phyloP scores from a whole-genome alignment of 768 basidiomycete genomes.

The Lactifluus pinguis region DNA sequence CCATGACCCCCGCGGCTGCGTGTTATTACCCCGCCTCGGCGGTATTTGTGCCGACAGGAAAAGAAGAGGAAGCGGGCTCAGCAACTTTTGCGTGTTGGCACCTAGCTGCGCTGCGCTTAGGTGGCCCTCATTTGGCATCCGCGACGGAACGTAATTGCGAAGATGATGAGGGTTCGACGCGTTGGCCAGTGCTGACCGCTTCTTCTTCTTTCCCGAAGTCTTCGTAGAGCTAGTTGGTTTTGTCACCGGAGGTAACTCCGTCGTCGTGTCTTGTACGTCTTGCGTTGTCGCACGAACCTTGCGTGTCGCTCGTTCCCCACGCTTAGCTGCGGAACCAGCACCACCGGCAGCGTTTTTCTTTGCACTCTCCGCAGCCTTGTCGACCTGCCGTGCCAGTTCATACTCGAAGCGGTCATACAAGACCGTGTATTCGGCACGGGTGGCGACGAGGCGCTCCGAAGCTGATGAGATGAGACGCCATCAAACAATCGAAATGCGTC shows the following conservation, averaged over 20 bases:
- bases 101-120: slow-evolving; percentile 31
- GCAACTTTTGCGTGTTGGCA: slow-evolving; percentile 37
- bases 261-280: slow-evolving; percentile 33
- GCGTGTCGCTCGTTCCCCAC: slow-evolving; percentile 7
- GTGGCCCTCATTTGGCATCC: slow-evolving; percentile 44
- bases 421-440: slow-evolving; percentile 56
- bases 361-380: slow-evolving; percentile 40
- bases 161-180: slow-evolving; percentile 94
- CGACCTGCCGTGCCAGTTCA: slow-evolving; percentile 64
- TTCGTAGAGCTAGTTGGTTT: slow-evolving; percentile 21
- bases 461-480: slow-evolving; percentile 37
- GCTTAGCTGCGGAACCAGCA: slow-evolving; percentile 23
- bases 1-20: slow-evolving; percentile 20
- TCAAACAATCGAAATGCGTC: slow-evolving; percentile 16
- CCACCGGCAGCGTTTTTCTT: slow-evolving; percentile 40
- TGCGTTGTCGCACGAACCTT: slow-evolving; percentile 23
- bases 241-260: slow-evolving; percentile 24
- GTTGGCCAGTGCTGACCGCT: slow-evolving; percentile 82
- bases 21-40: slow-evolving; percentile 29
- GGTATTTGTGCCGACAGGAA: slow-evolving; percentile 66
- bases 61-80: slow-evolving; percentile 53
- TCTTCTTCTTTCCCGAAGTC: slow-evolving; percentile 75
- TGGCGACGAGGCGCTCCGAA: slow-evolving; percentile 59
- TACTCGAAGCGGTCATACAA: slow-evolving; percentile 63
- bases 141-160: slow-evolving; percentile 86